Evolutionary conservation across 257 asterid genomes (phyloP), one percentile per base, ranked within the genome.

Genomic region (Nicotiana undulata): DNA sequence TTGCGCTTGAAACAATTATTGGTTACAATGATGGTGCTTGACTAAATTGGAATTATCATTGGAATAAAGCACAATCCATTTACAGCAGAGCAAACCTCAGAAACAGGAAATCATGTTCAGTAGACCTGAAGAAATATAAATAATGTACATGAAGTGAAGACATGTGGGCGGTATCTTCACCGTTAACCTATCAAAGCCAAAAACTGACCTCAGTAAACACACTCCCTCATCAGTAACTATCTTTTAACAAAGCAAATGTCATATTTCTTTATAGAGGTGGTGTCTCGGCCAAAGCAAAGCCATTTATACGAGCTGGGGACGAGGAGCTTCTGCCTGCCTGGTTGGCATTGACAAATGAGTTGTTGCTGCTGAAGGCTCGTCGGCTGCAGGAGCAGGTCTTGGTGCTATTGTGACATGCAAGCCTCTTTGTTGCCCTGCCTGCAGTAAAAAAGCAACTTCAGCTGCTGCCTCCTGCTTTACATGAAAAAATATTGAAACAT

Each of bases 361-460:
- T 7, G 63, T 55, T 51, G 77, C n/a, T 16, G 61, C 9, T 10
- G 79, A 18, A 65, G 83, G 65, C 51, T 74, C 82, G 22, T 74
- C 82, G 22, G 86, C 40, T 65, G 79, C 82, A 32, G 82, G 68
- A 40, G 86, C 81, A n/a, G 86, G 77, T 80, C 29, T 75, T 37
- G 86, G 83, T 3, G 82, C 86, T 60, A 86, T 79, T 68, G 84
- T 81, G 34, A 86, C 84, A 46, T 86, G 91, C 80, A 86, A 76
- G 29, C 91, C 86, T 66, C 89, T 82, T 31, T 68, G 89, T 32
- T 84, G 89, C 70, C 88, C 88, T 10, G 89, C 83, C 84, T 84
- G 86, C 67, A 88, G 67, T 84, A 86, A 75, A 67, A 85, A 88
- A 56, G 89, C 89, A 72, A 88, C 89, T 79, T 88, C 91, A 9